A percentile compares a stretch with the other conserved stretches of the same genome.
phyloP scores from a whole-genome alignment of 176 grass and related monocot genomes.

The Lolium perenne region DNA sequence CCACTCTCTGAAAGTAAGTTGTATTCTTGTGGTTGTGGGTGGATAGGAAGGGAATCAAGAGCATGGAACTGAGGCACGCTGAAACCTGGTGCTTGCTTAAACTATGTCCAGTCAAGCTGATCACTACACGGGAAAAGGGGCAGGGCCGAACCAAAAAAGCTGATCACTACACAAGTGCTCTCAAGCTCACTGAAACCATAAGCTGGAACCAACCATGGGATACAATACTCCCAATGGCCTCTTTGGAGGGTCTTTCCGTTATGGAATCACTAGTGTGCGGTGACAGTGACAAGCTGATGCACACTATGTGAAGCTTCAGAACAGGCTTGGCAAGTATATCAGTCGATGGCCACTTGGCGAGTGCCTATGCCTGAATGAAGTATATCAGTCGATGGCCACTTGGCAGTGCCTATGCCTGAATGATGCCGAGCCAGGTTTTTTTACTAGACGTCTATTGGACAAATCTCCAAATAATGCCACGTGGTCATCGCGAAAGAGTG shows the following conservation, averaged over 20 bases:
- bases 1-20: slow-evolving; percentile 14
- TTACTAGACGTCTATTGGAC: background rate
- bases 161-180: background rate
- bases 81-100: background rate
- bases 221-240: background rate
- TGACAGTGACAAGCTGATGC: background rate
- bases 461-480: background rate
- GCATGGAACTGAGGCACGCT: background rate
- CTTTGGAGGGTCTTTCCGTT: too few species aligned
- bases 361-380: background rate
- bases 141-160: too few species aligned
- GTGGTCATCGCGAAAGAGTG: background rate
- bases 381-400: background rate
- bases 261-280: background rate
- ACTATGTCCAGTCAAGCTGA: background rate
- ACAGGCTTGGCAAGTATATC: background rate
- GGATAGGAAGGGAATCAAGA: slow-evolving; percentile 7
- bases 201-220: background rate
- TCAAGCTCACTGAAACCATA: background rate
- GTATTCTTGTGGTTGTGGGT: slow-evolving; percentile 15
- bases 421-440: too few species aligned
- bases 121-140: background rate
- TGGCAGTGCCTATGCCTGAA: background rate
- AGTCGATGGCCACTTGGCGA: background rate
- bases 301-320: background rate